Conservation (phyloP, 768 basidiomycete species). For the Leucosporidium yakuticum region DNA sequence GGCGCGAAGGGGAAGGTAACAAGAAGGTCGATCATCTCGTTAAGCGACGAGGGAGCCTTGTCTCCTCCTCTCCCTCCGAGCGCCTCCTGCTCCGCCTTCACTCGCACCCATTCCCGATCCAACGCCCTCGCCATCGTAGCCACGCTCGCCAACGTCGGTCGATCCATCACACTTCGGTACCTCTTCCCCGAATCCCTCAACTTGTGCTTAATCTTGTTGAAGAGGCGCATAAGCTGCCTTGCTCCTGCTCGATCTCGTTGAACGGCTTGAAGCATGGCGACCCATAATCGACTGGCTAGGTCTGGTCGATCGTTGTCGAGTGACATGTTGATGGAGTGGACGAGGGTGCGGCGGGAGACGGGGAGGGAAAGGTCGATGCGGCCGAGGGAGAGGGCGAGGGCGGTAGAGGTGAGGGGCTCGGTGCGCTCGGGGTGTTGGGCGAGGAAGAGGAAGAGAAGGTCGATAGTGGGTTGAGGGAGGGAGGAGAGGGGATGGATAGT, state of each 20-base stretch:
- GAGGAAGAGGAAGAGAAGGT: constrained; percentile 17
- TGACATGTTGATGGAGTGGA: constrained; percentile 5
- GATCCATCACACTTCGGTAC: not conserved
- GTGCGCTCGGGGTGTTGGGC: not conserved
- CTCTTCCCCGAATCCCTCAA: not conserved
- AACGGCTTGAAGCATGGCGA: too few relatives aligned
- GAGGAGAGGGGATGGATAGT: constrained; percentile 14
- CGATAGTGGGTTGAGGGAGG: constrained; percentile 11
- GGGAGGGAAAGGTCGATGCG: constrained; percentile 7
- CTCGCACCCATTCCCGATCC: not conserved
- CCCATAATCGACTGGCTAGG: constrained; percentile 6
- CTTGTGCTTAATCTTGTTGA: too few relatives aligned
- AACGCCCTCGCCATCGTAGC: not conserved
- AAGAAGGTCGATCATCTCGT: constrained; percentile 11
- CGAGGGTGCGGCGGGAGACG: not conserved
- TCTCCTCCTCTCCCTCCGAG: not conserved
- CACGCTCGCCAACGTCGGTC: not conserved
- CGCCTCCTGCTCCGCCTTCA: not conserved
- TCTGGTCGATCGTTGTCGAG: constrained; percentile 7
- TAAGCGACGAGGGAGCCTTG: not conserved
- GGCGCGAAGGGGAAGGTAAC: constrained; percentile 17
- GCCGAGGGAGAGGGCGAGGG: constrained; percentile 18
- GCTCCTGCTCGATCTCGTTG: too few relatives aligned
- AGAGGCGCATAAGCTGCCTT: too few relatives aligned
- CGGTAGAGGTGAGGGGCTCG: not conserved